Base-by-base conservation (phyloP, 345 rosid species). In the Hibiscus syriacus region DNA sequence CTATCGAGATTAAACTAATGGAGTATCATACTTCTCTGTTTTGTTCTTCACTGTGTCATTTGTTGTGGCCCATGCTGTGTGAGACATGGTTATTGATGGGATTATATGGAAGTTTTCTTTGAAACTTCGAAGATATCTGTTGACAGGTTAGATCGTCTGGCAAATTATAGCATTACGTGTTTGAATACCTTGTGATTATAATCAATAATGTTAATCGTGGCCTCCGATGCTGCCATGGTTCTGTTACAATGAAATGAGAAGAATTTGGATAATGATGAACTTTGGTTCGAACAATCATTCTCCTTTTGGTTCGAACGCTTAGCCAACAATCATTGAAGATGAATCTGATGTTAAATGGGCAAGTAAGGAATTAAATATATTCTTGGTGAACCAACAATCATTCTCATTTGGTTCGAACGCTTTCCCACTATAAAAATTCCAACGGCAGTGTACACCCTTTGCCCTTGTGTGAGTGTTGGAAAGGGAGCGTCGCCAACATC, bases 31-130 rank as follows among this genome's bases (percentile, higher is more conserved):
- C n/a, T n/a, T 34, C 38, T 34, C 0, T 34, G 5, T 34, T 34
- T 6, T 6, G n/a, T 34, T 34, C 38, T 34, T 34, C 38, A n/a
- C n/a, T n/a, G n/a, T n/a, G n/a, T n/a, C n/a, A n/a, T n/a, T n/a
- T n/a, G n/a, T n/a, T n/a, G n/a, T n/a, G n/a, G n/a, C n/a, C n/a
- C n/a, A n/a, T 14, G 9, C 48, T 5, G 16, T 34, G 38, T 34
- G 38, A 34, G 3, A 4, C 27, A 43, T 43, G 48, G 48, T 13
- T 43, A 43, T 43, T 43, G 50, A 27, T 66, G 32, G 38, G 65
- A 70, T 72, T 46, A 54, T 38, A 27, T 64, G 53, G 55, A 46
- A 46, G 56, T 43, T 64, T 64, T 19, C 23, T 1, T 22, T 64
- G 43, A 22, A 16, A 23, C 32, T 22, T 23, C 26, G 55, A 46